Evolutionary conservation across 148 eudicot species (phyloP).

Genomic region (Vaccinium macrocarpon): DNA sequence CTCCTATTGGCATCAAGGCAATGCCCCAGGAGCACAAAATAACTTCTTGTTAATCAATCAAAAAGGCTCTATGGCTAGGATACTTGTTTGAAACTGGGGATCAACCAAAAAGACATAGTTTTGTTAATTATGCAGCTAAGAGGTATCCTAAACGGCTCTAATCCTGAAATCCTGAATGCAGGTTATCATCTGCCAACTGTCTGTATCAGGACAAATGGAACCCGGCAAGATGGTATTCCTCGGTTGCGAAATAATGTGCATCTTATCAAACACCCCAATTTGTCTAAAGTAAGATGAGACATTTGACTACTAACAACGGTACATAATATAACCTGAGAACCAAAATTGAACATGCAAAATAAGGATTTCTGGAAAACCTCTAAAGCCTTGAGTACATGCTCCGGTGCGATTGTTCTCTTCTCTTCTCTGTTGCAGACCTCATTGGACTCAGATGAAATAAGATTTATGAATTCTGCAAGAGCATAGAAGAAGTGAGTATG

Average conservation of each 20-base stretch:
- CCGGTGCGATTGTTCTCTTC: slow-evolving; percentile 87
- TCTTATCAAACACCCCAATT: neutral
- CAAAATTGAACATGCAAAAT: neutral
- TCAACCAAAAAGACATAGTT: neutral
- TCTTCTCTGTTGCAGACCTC: slow-evolving; percentile 93
- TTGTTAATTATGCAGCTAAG: neutral
- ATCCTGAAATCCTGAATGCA: slow-evolving; percentile 3
- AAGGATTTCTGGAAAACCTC: slow-evolving; percentile 43
- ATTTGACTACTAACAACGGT: neutral
- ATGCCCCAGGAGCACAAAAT: neutral
- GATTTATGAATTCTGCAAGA: slow-evolving; percentile 78
- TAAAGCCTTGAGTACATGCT: slow-evolving; percentile 95
- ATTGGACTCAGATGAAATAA: slow-evolving; percentile 92
- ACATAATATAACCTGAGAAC: slow-evolving; percentile 8
- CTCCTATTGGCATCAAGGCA: neutral
- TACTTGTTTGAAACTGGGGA: neutral
- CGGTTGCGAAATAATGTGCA: neutral
- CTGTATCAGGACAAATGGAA: neutral
- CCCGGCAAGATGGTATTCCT: neutral
- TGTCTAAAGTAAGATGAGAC: neutral
- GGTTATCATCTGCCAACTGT: neutral
- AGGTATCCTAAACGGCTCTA: neutral
- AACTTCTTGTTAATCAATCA: neutral
- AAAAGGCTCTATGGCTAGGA: neutral
- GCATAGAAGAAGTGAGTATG: neutral